These are phyloP conservation scores for Hansfordia pulvinata DNA, from an alignment of 2,329 filamentous ascomycete genomes.

Conservation along the genomic window DNA sequence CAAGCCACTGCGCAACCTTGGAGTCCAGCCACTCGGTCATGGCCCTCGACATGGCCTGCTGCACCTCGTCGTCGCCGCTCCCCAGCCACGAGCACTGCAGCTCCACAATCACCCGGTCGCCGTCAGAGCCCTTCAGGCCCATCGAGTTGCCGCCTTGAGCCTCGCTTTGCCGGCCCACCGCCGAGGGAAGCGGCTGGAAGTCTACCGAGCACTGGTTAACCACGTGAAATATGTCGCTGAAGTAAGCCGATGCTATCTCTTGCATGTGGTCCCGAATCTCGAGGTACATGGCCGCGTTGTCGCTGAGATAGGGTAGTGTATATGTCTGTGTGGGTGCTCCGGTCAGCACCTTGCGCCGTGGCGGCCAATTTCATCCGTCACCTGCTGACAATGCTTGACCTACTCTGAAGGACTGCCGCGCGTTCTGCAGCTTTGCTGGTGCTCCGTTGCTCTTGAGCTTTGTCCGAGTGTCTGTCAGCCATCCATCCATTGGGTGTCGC, in stretches of 20 bases:
- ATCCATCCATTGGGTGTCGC: too few relatives aligned
- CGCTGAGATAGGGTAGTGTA: constrained; percentile 11
- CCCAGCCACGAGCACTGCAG: constrained; percentile 12
- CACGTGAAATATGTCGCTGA: constrained; percentile 9
- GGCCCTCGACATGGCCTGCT: constrained; percentile 6
- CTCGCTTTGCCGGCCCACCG: constrained; percentile 10
- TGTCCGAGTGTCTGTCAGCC: constrained; percentile 3
- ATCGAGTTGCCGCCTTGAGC: constrained; percentile 12
- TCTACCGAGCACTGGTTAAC: constrained; percentile 15
- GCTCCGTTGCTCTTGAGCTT: constrained; percentile 7
- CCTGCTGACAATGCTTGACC: constrained; percentile 6
- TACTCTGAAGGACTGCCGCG: neutral
- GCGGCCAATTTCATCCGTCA: too few relatives aligned
- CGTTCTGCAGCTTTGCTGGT: neutral
- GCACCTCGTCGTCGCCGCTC: constrained; percentile 8
- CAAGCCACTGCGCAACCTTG: constrained; percentile 11
- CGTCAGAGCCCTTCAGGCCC: constrained; percentile 9
- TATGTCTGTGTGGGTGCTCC: constrained; percentile 6
- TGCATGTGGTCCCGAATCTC: constrained; percentile 17
- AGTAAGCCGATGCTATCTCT: constrained; percentile 11
- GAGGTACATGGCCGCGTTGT: constrained; percentile 15
- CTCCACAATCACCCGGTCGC: constrained; percentile 11
- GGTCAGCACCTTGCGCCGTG: neutral
- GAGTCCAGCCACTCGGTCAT: constrained; percentile 9
- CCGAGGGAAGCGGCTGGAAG: constrained; percentile 16